A percentile compares a stretch with the other conserved stretches of the same genome.
Evolutionary conservation across 805 yeast genomes (phyloP).

Genomic region (Yarrowia sp.): DNA sequence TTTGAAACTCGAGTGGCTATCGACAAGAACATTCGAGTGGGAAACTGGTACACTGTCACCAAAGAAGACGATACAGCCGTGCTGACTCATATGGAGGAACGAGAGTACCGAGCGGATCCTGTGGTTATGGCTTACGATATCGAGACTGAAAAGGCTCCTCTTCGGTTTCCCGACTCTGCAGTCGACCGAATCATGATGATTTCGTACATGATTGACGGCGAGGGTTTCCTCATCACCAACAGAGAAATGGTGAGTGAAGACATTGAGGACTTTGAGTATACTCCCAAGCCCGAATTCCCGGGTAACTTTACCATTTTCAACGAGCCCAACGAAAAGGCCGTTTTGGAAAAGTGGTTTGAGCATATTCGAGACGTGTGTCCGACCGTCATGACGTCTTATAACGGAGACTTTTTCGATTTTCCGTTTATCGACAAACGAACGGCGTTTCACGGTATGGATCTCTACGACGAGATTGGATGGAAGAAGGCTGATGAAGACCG

Average conservation of each 20-base stretch:
- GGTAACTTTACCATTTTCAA: conserved; percentile 88
- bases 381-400: conserved; percentile 95
- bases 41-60: conserved; percentile 89
- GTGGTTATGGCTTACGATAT: conserved; percentile 96
- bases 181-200: conserved; percentile 98
- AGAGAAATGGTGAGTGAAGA: conserved; percentile 92
- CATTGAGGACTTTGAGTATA: conserved; percentile 94
- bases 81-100: conserved; percentile 61
- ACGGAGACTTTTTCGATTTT: conserved; percentile 99
- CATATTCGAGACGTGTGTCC: conserved; percentile 87
- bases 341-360: conserved; percentile 76
- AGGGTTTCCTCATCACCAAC: conserved; percentile 89
- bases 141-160: conserved; percentile 94
- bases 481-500: conserved; percentile 92
- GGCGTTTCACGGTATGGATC: conserved; percentile 73
- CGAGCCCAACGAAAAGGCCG: conserved; percentile 77
- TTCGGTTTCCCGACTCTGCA: conserved; percentile 90
- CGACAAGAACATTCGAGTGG: conserved; percentile 76
- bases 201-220: conserved; percentile 98
- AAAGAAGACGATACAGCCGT: conserved; percentile 56
- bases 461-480: conserved; percentile 93
- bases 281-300: conserved; percentile 94
- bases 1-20: conserved; percentile 96
- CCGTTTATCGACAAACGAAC: conserved; percentile 94
- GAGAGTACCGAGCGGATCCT: conserved; percentile 94